These are phyloP conservation scores for Bipolaris sorokiniana DNA, from an alignment of 2,329 filamentous ascomycete species.

Conservation along the genomic window DNA sequence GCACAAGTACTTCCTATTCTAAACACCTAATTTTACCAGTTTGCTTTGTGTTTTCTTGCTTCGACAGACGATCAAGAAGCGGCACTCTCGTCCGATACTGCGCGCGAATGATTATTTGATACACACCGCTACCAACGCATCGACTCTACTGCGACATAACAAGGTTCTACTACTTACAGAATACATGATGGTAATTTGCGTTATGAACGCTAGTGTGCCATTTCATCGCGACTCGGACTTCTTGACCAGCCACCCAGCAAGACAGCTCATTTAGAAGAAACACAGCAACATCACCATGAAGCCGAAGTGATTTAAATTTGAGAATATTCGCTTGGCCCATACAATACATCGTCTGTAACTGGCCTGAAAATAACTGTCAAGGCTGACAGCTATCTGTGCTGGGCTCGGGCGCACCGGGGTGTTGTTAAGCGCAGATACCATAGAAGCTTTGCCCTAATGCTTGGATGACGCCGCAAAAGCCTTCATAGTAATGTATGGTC, in stretches of 20 bases:
- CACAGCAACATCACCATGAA: not conserved
- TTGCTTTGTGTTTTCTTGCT: too few species aligned
- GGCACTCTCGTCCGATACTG: not conserved
- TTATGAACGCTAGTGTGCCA: not conserved
- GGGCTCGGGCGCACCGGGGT: not conserved
- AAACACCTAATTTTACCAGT: too few species aligned
- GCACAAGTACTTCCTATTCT: too few species aligned
- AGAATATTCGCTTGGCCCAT: not conserved
- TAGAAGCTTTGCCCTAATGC: constrained; percentile 5
- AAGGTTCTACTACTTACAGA: not conserved
- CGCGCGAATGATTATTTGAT: not conserved
- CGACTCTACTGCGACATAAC: too few species aligned
- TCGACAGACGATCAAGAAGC: too few species aligned
- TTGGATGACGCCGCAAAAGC: constrained; percentile 1
- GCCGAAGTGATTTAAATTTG: not conserved
- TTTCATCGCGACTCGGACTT: not conserved
- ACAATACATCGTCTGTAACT: not conserved
- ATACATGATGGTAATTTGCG: not conserved
- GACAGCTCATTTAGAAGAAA: not conserved
- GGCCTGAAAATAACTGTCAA: not conserved
- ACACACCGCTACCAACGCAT: not conserved
- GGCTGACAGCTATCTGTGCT: not conserved
- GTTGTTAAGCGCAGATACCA: constrained; percentile 3
- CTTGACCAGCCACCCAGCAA: not conserved
- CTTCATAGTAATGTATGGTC: not conserved